These are phyloP conservation scores for Boletus bicolor DNA, from an alignment of 768 basidiomycete species.

Conservation along the genomic window DNA sequence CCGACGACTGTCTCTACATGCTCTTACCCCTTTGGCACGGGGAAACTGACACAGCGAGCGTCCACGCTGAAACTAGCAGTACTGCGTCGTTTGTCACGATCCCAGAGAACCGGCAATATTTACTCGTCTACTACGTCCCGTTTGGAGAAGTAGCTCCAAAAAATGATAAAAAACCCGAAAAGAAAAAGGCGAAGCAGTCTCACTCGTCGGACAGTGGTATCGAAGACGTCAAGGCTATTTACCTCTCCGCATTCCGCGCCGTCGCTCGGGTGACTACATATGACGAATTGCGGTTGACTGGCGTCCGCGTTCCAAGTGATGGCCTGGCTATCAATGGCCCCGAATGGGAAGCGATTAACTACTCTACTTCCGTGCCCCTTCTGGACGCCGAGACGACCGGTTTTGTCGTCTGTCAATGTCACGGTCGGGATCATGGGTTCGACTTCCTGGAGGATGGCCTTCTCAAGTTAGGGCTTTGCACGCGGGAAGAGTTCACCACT, in stretches of 20 bases:
- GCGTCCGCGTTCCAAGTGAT: conserved; percentile 68
- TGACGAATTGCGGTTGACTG: conserved; percentile 67
- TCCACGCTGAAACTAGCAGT: conserved; percentile 21
- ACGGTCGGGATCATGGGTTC: conserved; percentile 61
- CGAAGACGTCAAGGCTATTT: conserved; percentile 45
- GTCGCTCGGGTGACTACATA: conserved; percentile 72
- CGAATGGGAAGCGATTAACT: conserved; percentile 47
- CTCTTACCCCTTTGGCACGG: conserved; percentile 82
- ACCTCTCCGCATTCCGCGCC: conserved; percentile 65
- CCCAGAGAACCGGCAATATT: conserved; percentile 57
- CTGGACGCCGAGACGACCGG: conserved; percentile 36
- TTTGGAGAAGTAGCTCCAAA: conserved; percentile 26
- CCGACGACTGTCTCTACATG: conserved; percentile 74
- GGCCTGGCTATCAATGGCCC: conserved; percentile 68
- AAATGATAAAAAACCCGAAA: conserved; percentile 26
- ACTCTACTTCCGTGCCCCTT: conserved; percentile 24
- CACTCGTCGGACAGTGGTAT: conserved; percentile 27
- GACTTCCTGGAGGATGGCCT: conserved; percentile 82
- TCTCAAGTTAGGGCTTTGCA: conserved; percentile 67
- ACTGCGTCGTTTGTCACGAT: conserved; percentile 38
- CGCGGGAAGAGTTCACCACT: conserved; percentile 19
- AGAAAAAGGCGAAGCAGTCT: conserved; percentile 31
- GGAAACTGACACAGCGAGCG: conserved; percentile 54
- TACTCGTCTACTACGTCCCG: conserved; percentile 79
- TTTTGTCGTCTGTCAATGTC: conserved; percentile 56